Conservation (phyloP, 176 grass and related monocot genomes). For the Typha latifolia region DNA sequence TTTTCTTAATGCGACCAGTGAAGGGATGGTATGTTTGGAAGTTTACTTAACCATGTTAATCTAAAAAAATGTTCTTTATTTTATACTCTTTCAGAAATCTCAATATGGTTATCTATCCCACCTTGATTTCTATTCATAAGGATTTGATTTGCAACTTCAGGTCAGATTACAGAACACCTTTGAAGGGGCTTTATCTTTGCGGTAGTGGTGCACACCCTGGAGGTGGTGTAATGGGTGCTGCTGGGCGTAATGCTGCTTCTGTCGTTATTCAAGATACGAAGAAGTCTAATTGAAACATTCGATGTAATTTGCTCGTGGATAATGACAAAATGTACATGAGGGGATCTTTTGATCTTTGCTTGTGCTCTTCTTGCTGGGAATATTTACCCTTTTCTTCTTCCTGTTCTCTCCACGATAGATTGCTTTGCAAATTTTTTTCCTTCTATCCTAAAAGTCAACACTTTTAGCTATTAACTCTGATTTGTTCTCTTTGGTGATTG, state of each 20-base stretch:
- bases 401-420: no score
- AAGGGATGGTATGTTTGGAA: slow-evolving; percentile 72
- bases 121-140: background rate
- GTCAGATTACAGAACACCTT: slow-evolving; percentile 84
- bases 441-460: no score
- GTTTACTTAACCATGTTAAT: background rate
- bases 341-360: no score
- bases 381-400: no score
- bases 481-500: no score
- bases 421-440: no score
- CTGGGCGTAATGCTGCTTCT: slow-evolving; percentile 78
- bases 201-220: slow-evolving; percentile 90
- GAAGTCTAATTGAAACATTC: slow-evolving; percentile 3
- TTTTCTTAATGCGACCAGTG: slow-evolving; percentile 84
- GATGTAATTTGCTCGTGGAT: background rate
- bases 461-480: no score
- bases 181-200: slow-evolving; percentile 85
- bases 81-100: background rate
- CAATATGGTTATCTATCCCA: no score
- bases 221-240: slow-evolving; percentile 90
- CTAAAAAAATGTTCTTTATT: no score
- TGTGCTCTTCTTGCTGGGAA: no score
- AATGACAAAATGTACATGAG: no score
- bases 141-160: slow-evolving; percentile 22
- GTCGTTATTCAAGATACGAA: slow-evolving; percentile 64